Base-by-base conservation (phyloP, 2,329 filamentous ascomycete genomes). In the Tolypocladium pustulatum region DNA sequence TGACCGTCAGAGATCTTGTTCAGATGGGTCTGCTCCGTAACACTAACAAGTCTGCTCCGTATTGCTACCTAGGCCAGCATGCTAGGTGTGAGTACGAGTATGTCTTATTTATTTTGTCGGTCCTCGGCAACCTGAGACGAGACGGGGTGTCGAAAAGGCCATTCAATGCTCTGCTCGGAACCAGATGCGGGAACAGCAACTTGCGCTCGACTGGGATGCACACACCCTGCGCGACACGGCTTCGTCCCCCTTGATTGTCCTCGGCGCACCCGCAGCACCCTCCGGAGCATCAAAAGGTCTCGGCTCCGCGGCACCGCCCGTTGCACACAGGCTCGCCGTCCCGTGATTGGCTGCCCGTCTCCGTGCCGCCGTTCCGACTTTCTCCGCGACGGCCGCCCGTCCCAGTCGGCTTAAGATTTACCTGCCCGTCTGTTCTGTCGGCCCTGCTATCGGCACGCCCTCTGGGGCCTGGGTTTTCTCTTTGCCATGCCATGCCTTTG, bases 221-320 rank as follows among this genome's bases (percentile, higher is more conserved):
- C 43, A n/a, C 46, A 3, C 41, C 41, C 37, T 10, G 20, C n/a
- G 9, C n/a, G 41, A 43, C 41, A 20, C 9, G 5, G 41, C n/a
- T n/a, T 43, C 41, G 41, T 43, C 4, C 25, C 38, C 34, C 55
- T 46, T 27, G 55, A 46, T 17, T 13, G n/a, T n/a, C n/a, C n/a
- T n/a, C n/a, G n/a, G n/a, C n/a, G n/a, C n/a, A n/a, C 17, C 41
- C 41, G 55, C 37, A 25, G 30, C 30, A 15, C 38, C 43, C 46
- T 30, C 56, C 17, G 46, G 43, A 37, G 52, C 52, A 25, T 32
- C 27, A 46, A 25, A 46, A 34, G 32, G 62, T 64, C 62, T 64
- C 62, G 62, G 62, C 61, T 61, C 58, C 58, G 55, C 63, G 63
- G 61, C 63, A 62, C 60, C 41, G 40, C 51, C 53, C 56, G 51